Percentiles rank a stretch among this genome's conserved stretches.
Evolutionary conservation across 805 yeast genomes (phyloP).

Genomic region (Lipomyces starkeyi): DNA sequence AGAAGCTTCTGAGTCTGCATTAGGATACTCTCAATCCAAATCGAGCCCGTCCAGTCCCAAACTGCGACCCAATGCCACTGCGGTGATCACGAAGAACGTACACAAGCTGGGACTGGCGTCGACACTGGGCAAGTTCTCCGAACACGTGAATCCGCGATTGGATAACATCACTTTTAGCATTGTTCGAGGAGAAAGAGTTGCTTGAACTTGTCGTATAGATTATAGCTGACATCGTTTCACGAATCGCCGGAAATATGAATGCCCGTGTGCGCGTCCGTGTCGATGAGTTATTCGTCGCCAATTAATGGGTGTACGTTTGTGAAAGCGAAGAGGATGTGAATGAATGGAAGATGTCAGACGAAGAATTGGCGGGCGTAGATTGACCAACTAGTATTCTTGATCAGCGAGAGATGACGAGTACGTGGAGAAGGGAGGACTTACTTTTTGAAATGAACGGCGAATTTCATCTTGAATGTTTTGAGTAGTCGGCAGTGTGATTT

Average conservation of each 20-base stretch:
- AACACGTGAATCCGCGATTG: conserved; percentile 80
- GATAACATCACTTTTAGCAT: conserved; percentile 68
- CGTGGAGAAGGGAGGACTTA: background rate
- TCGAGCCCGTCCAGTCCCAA: conserved; percentile 84
- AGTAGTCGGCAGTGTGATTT: background rate
- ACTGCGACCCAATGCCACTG: conserved; percentile 54
- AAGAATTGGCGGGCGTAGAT: conserved; percentile 67
- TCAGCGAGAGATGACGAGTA: background rate
- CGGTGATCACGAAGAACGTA: conserved; percentile 56
- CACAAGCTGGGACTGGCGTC: conserved; percentile 50
- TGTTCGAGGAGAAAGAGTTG: conserved; percentile 57
- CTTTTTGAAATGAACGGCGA: conserved; percentile 25
- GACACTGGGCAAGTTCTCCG: conserved; percentile 51
- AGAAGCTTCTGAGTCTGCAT: conserved; percentile 53
- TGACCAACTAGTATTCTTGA: conserved; percentile 58
- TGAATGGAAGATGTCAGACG: conserved; percentile 47
- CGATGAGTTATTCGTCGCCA: conserved; percentile 63
- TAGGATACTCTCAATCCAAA: conserved; percentile 93
- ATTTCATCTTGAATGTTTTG: conserved; percentile 11
- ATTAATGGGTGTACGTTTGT: conserved; percentile 59
- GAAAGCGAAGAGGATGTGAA: conserved; percentile 83
- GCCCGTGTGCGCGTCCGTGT: conserved; percentile 61
- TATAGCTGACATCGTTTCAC: conserved; percentile 16
- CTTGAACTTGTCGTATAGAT: conserved; percentile 55
- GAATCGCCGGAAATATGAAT: conserved; percentile 18